Conservation (phyloP, 805 yeast species). For the Vanderwaltozyma yarrowii region DNA sequence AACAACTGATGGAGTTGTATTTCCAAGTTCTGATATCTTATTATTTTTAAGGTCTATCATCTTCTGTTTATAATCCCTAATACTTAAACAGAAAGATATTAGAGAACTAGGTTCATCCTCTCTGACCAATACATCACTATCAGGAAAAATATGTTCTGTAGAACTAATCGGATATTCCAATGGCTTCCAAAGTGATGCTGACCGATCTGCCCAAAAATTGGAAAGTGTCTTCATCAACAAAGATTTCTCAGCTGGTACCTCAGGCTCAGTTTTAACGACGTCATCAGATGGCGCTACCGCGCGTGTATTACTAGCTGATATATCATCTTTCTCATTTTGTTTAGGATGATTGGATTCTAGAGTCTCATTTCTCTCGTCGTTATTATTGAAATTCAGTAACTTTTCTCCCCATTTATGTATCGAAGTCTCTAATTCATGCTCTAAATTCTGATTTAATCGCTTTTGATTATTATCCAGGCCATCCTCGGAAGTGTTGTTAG, state of each 20-base stretch:
- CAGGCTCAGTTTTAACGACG: not conserved
- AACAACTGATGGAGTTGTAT: not conserved
- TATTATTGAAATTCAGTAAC: slow-evolving; percentile 14
- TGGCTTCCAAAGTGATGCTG: slow-evolving; percentile 93
- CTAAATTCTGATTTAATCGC: slow-evolving; percentile 16
- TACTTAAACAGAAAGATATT: slow-evolving; percentile 83
- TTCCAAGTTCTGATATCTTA: too few species aligned
- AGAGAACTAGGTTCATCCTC: slow-evolving; percentile 96
- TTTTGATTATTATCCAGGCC: not conserved
- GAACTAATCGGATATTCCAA: slow-evolving; percentile 68
- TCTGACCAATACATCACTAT: slow-evolving; percentile 84
- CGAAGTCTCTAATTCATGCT: slow-evolving; percentile 24
- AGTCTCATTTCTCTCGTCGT: slow-evolving; percentile 6
- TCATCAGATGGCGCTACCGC: too few species aligned
- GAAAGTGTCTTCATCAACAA: slow-evolving; percentile 76
- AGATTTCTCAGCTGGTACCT: slow-evolving; percentile 40
- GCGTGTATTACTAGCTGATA: too few species aligned
- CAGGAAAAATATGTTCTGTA: slow-evolving; percentile 85
- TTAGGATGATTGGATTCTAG: too few species aligned
- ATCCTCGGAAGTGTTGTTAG: not conserved
- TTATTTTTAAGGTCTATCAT: slow-evolving; percentile 28
- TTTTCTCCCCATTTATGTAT: slow-evolving; percentile 26
- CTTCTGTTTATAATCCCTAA: slow-evolving; percentile 69
- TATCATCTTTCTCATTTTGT: too few species aligned
- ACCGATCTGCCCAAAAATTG: slow-evolving; percentile 95